Evolutionary conservation across 2,329 filamentous ascomycete genomes (phyloP), one percentile per base, ranked within the genome.

Genomic region (Fusarium aywerte): DNA sequence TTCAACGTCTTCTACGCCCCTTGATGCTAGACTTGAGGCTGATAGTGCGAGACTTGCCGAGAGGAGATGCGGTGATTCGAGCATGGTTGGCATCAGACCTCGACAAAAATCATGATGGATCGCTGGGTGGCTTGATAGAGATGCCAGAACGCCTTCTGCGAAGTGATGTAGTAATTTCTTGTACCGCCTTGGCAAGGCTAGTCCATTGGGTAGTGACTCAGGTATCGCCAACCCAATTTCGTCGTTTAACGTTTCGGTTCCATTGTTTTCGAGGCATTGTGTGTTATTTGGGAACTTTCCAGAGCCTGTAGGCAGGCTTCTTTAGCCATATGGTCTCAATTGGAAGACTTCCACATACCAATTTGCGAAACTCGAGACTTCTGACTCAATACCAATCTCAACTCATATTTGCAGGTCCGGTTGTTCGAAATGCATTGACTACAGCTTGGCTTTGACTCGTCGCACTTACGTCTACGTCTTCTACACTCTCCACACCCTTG

Each of bases 401-500:
- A 25, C 9, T 70, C 61, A 42, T 75, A 75, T 3, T 56, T 55
- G 32, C 73, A 75, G 5, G 11, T 35, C 6, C 73, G 59, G 5
- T 58, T 66, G 16, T 50, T 65, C 0, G 42, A 55, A 2, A 45
- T 27, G 21, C 73, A 75, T 21, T 62, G 72, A 3, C 71, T 64
- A 11, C 73, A 75, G 4, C 52, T 60, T 3, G 73, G 73, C 20
- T 75, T 75, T 13, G 32, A 21, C 20, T 75, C 73, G 43, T 75
- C 73, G 18, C 73, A 75, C 48, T 75, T 75, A 12, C 73, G 54
- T 43, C 73, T 64, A 20, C 73, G 47, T 36, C 71, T 70, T 58
- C 73, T 57, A 45, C 73, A 75, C 67, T 75, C 73, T 42, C 70
- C 72, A 56, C 73, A 75, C 7, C 73, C 73, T 60, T 69, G 65